Conservation (phyloP, 2,329 filamentous ascomycete genomes). For the Beauveria varroae region DNA sequence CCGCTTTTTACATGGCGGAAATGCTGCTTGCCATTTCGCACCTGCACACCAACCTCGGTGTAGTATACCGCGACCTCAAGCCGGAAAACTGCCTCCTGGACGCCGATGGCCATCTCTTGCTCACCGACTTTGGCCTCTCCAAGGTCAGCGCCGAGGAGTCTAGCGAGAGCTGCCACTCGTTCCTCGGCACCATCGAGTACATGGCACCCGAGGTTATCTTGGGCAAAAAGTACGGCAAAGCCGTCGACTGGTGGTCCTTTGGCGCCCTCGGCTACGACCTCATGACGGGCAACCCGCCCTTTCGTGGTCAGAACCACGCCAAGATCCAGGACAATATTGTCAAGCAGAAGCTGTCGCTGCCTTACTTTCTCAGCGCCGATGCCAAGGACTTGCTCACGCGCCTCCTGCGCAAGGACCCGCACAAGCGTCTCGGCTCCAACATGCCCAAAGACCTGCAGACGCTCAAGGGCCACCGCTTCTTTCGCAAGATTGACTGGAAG, state of each 20-base stretch:
- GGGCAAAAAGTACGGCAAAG: conserved; percentile 83
- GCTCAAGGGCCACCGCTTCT: conserved; percentile 92
- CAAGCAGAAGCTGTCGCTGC: conserved; percentile 80
- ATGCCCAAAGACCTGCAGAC: conserved; percentile 81
- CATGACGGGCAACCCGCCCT: conserved; percentile 86
- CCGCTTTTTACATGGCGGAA: conserved; percentile 97
- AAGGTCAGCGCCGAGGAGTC: conserved; percentile 71
- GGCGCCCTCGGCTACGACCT: conserved; percentile 89
- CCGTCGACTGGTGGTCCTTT: conserved; percentile 98
- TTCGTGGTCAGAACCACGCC: conserved; percentile 81
- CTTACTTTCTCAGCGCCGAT: conserved; percentile 85
- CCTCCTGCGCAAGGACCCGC: conserved; percentile 83
- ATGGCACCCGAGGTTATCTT: conserved; percentile 96
- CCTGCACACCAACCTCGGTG: conserved; percentile 82
- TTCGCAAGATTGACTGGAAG: conserved; percentile 93
- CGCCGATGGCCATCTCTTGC: conserved; percentile 79
- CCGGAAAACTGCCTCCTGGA: conserved; percentile 96
- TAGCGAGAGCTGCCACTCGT: conserved; percentile 67
- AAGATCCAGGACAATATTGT: conserved; percentile 96
- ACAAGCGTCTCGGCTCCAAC: conserved; percentile 78
- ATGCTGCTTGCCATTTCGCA: conserved; percentile 93
- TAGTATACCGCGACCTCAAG: conserved; percentile 95
- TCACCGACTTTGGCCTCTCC: conserved; percentile 94
- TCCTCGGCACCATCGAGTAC: conserved; percentile 94
- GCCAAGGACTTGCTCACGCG: conserved; percentile 90